Evolutionary conservation across 1,284 basidiomycete species (phyloP), one percentile per base, ranked within the genome.

Genomic region (Ceratobasidium papillatum): DNA sequence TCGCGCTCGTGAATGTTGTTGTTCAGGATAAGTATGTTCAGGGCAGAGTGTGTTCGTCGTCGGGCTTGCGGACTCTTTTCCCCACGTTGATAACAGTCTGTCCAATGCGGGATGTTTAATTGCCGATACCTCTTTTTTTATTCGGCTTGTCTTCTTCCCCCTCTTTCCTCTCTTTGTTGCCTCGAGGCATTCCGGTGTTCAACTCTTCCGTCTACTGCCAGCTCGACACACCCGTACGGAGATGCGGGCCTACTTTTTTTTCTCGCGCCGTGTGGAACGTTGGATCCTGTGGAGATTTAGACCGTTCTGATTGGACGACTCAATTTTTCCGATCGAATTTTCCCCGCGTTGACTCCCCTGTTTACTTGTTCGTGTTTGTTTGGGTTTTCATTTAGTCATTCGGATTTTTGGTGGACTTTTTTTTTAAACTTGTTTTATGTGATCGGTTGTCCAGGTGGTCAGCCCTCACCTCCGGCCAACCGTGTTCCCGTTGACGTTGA

Each of bases 31-130:
- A n/a, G n/a, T n/a, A n/a, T n/a, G n/a, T n/a, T n/a, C n/a, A n/a
- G n/a, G n/a, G n/a, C n/a, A n/a, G n/a, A n/a, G n/a, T 30, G 22
- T 5, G 7, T 19, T 11, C 19, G 17, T 52, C 51, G 27, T 52
- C 51, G 51, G 51, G 3, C 51, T 52, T 52, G 22, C 51, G 51
- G 22, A 7, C 51, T 52, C n/a, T 7, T 27, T 27, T 52, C 51
- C 51, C 51, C 51, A 52, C 51, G 51, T 52, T 52, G 51, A 52
- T 52, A 52, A 52, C 51, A 47, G 4, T 41, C 45, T 47, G 45
- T 47, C 45, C 45, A 47, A 47, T 17, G 5, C 27, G 51, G 51
- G 51, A 52, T 52, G 22, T 52, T 52, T 52, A 52, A 25, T 52
- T 52, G 27, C 51, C 51, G 51, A 52, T 27, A 52, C 11, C 19